Base-by-base conservation (phyloP, 345 rosid genomes). In the Tarenaya hassleriana region DNA sequence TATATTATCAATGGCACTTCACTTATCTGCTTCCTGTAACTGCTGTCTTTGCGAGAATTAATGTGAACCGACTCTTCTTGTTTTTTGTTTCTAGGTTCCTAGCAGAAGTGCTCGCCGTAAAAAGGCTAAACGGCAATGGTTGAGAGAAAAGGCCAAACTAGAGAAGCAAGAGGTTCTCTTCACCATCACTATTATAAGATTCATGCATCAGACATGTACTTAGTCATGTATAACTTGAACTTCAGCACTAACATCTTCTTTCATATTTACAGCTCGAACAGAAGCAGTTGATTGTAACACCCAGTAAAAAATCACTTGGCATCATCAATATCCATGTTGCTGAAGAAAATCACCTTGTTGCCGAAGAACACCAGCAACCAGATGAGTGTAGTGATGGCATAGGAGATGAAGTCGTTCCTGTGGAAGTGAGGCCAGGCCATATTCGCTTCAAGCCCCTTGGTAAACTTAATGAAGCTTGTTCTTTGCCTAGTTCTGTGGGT, bases 81-180 rank as follows among this genome's bases (percentile, higher is more conserved):
- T 13, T 18, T 44, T 42, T 10, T 41, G 48, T 64, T 62, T 7
- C 62, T 61, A 84, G 99, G 44, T 60, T 6, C 95, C 91, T 17
- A 86, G 99, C 63, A 73, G 99, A 69, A 94, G 85, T 68, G 87
- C 97, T 65, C 79, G 95, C 1, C 95, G 99, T 46, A 94, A 94
- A 66, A 82, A 83, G 69, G 83, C 85, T 17, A 88, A 77, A 74
- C 79, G 95, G 69, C 78, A 16, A 55, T 80, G 85, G 91, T 69
- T 85, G 67, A 80, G 77, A 73, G 87, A 81, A 64, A 71, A 65
- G 57, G 75, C 58, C 47, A 69, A 68, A 77, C 70, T 72, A 66
- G 88, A 82, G 69, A 79, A 67, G 55, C 65, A 69, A 55, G 74
- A 81, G 87, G 99, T 88, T 73, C 13, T 9, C 17, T 24, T 67